Conservation (phyloP, 495 filamentous ascomycete species). For the Trichoderma gamsii region DNA sequence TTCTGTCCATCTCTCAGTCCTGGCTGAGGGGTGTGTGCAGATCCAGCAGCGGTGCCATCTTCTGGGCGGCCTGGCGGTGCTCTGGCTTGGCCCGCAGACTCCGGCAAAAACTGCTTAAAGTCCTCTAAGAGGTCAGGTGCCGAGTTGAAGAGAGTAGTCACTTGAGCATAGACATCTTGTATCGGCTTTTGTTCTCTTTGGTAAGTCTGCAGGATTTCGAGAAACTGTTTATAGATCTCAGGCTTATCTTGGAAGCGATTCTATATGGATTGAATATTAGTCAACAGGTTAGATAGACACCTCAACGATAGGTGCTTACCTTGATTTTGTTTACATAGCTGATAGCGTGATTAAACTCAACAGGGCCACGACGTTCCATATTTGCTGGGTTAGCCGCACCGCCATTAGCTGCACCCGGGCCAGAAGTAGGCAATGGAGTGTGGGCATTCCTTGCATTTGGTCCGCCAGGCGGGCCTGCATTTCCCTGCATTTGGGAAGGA, state of each 20-base stretch:
- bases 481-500: neutral
- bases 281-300: constrained; percentile 16
- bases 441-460: constrained; percentile 59
- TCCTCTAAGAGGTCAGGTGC: constrained; percentile 97
- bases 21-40: constrained; percentile 44
- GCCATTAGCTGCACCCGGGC: constrained; percentile 36
- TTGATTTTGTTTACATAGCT: constrained; percentile 99
- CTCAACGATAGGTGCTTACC: constrained; percentile 41
- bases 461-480: constrained; percentile 31
- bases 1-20: constrained; percentile 50
- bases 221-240: constrained; percentile 98
- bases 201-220: constrained; percentile 98
- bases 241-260: constrained; percentile 93
- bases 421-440: constrained; percentile 45
- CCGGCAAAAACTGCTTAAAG: constrained; percentile 97
- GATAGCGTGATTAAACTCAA: constrained; percentile 99
- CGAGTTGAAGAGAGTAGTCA: constrained; percentile 85
- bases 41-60: constrained; percentile 47
- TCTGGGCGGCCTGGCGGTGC: constrained; percentile 60
- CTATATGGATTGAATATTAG: constrained; percentile 37
- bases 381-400: constrained; percentile 48
- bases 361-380: constrained; percentile 81
- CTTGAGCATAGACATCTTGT: constrained; percentile 96
- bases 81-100: constrained; percentile 87
- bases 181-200: constrained; percentile 98